These are phyloP conservation scores for Gilbertella persicaria DNA, from an alignment of 371 early-diverging fungal species.

Conservation along the genomic window DNA sequence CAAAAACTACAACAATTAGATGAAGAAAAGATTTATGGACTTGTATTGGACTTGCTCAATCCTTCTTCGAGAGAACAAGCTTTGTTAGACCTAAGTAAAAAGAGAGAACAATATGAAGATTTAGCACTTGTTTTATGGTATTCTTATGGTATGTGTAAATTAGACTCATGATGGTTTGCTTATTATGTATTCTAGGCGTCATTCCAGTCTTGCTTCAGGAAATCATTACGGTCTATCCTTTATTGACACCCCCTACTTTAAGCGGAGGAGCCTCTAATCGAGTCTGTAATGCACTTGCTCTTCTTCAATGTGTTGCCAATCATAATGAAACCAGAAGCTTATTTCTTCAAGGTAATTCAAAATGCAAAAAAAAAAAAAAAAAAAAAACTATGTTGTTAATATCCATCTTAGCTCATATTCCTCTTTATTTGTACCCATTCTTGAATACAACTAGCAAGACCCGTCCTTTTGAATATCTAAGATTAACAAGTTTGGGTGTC, in stretches of 20 bases:
- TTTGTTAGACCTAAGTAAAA: slow-evolving; percentile 89
- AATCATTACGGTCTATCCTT: slow-evolving; percentile 91
- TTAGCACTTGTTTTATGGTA: slow-evolving; percentile 96
- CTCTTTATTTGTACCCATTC: slow-evolving; percentile 96
- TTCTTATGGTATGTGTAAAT: slow-evolving; percentile 74
- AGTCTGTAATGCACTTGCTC: slow-evolving; percentile 95
- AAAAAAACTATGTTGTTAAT: not conserved
- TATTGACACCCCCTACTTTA: slow-evolving; percentile 84
- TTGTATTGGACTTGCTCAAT: slow-evolving; percentile 85
- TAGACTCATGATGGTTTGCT: not conserved
- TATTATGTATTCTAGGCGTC: slow-evolving; percentile 59
- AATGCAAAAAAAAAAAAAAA: too few relatives aligned
- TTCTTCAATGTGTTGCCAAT: slow-evolving; percentile 94
- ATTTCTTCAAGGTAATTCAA: slow-evolving; percentile 86
- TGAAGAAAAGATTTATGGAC: slow-evolving; percentile 83
- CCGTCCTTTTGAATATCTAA: slow-evolving; percentile 92
- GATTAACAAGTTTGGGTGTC: slow-evolving; percentile 92
- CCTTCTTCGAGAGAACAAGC: slow-evolving; percentile 84
- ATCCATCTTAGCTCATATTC: slow-evolving; percentile 80
- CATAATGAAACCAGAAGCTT: slow-evolving; percentile 90
- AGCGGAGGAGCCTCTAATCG: slow-evolving; percentile 90
- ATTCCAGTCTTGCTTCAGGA: slow-evolving; percentile 95
- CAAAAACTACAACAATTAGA: slow-evolving; percentile 57
- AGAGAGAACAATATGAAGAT: slow-evolving; percentile 92
- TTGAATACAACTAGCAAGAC: slow-evolving; percentile 96